Base-by-base conservation (phyloP, 2,329 filamentous ascomycete species). In the Venturia asperata region DNA sequence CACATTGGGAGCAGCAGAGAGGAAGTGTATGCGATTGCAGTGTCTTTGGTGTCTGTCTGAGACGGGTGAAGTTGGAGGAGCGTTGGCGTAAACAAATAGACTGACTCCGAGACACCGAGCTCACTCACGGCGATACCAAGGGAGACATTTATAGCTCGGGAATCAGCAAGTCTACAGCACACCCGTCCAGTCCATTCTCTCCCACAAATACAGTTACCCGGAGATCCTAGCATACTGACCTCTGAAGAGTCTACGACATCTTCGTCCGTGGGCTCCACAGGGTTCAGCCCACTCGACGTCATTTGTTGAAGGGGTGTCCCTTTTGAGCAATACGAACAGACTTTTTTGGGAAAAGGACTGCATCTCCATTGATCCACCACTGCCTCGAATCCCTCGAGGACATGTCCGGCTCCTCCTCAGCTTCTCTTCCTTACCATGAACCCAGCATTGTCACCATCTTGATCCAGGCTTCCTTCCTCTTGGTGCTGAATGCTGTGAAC, bases 401-500 rank as follows among this genome's bases (percentile, higher is more conserved):
- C 52, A 58, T 58, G 52, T 37, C 52, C 52, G 37, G 30, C 17
- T 37, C 43, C 17, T n/a, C 43, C 21, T 30, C 42, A 13, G 39
- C 55, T 17, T 65, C 63, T 39, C 71, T 83, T 34, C 77, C 84
- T 0, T 90, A 89, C 71, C 80, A 87, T 65, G 87, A 90, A 69
- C 86, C 87, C 0, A 74, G 74, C 0, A 85, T 90, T 21, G 68
- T 76, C 10, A 81, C 79, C 0, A 82, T 91, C 58, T 79, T 91
- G 1, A 80, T 83, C 55, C 79, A 83, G 5, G 77, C 86, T 0
- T 85, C 84, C 0, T 87, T 92, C 68, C 73, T 91, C 0, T 71
- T 90, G 0, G 72, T 84, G 0, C 79, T 90, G 56, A 90, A 90
- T 68, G 56, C 82, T 6, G 69, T 83, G 67, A 85, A 86, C 67